These are phyloP conservation scores for Kurtzmaniella cleridarum DNA, from an alignment of 805 yeast species.

Conservation along the genomic window DNA sequence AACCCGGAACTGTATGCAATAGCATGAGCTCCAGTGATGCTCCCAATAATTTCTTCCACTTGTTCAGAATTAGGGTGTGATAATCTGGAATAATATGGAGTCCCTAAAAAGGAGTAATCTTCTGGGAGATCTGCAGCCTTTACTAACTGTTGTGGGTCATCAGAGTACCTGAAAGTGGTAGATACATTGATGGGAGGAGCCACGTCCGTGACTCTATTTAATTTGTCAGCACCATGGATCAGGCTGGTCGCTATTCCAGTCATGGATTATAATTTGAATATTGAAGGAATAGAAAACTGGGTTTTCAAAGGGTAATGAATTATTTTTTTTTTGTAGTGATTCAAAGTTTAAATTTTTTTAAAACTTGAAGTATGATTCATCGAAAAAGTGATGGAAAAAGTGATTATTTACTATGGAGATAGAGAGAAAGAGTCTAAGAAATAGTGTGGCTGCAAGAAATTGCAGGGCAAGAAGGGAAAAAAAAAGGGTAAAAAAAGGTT, in stretches of 20 bases:
- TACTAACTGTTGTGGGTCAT: slow-evolving; percentile 51
- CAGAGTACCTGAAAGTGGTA: slow-evolving; percentile 68
- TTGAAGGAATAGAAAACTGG: too few relatives aligned
- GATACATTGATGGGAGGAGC: slow-evolving; percentile 79
- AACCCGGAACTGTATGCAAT: slow-evolving; percentile 75
- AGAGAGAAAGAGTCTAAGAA: too few relatives aligned
- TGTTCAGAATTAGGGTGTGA: slow-evolving; percentile 69
- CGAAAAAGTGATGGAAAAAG: too few relatives aligned
- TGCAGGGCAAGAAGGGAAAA: slow-evolving; percentile 5
- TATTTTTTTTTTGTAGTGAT: too few relatives aligned
- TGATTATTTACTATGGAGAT: too few relatives aligned
- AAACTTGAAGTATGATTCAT: too few relatives aligned
- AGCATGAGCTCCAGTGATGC: slow-evolving; percentile 57
- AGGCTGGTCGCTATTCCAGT: slow-evolving; percentile 47
- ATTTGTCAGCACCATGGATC: slow-evolving; percentile 69
- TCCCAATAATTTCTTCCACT: slow-evolving; percentile 59
- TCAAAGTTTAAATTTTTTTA: too few relatives aligned
- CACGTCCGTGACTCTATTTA: slow-evolving; percentile 56
- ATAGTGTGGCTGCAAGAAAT: too few relatives aligned
- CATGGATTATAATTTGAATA: too few relatives aligned
- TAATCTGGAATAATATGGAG: slow-evolving; percentile 55
- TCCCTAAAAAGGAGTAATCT: slow-evolving; percentile 8
- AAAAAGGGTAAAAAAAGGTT: background rate
- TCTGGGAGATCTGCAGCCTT: slow-evolving; percentile 29
- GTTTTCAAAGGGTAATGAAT: too few relatives aligned